Evolutionary conservation across 768 basidiomycete species (phyloP).

Genomic region (Leucocoprinus birnbaumii): DNA sequence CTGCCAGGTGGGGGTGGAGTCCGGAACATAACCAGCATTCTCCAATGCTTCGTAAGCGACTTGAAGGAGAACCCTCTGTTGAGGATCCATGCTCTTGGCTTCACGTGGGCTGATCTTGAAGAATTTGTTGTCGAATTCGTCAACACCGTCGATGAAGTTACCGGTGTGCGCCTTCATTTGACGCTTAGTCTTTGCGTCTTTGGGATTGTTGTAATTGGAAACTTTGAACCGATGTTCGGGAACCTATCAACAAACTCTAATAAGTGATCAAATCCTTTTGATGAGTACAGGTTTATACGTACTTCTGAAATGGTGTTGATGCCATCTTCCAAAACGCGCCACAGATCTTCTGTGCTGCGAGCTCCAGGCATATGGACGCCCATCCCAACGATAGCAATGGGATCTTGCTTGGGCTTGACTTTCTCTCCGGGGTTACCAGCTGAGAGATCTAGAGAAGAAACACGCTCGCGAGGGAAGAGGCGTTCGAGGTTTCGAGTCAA

Average conservation of each 20-base stretch:
- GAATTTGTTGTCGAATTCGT: conserved; percentile 65
- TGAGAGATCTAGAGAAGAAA: conserved; percentile 20
- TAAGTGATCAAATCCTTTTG: conserved; percentile 2
- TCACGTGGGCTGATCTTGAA: conserved; percentile 77
- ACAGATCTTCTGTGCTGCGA: conserved; percentile 41
- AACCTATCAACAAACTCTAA: conserved; percentile 38
- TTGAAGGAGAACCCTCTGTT: conserved; percentile 68
- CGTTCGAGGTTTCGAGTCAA: conserved; percentile 35
- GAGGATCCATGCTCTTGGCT: conserved; percentile 75
- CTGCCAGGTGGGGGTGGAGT: conserved; percentile 47
- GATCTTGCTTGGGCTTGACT: conserved; percentile 24
- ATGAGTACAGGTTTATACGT: conserved; percentile 8
- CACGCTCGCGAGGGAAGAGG: conserved; percentile 21
- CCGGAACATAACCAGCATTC: conserved; percentile 68
- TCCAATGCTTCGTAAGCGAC: conserved; percentile 69
- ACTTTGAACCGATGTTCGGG: conserved; percentile 57
- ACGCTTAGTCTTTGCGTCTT: conserved; percentile 31
- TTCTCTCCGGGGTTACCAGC: conserved; percentile 1
- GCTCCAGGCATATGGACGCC: conserved; percentile 60
- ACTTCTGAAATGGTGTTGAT: conserved; percentile 59
- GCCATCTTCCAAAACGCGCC: conserved; percentile 58
- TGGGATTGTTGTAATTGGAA: conserved; percentile 34
- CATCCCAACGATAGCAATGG: conserved; percentile 76
- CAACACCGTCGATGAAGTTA: conserved; percentile 59
- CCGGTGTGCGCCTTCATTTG: conserved; percentile 50